Conservation (phyloP, 768 basidiomycete species). For the Lentinula detonsa region DNA sequence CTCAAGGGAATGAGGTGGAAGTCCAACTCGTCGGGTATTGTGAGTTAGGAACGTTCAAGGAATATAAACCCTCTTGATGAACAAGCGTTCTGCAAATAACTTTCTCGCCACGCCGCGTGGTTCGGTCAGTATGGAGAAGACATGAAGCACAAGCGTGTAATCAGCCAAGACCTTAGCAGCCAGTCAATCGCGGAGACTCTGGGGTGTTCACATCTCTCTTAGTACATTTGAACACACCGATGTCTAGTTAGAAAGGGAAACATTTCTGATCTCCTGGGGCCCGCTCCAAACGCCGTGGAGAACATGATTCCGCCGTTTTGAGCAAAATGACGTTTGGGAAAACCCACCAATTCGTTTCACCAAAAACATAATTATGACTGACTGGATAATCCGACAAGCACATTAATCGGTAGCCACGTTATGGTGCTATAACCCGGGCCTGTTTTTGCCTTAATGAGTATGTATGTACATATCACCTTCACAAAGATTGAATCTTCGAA, state of each 20-base stretch:
- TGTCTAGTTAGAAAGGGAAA: not conserved
- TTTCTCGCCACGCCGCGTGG: not conserved
- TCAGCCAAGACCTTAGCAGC: not conserved
- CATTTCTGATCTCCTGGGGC: not conserved
- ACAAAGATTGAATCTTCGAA: not conserved
- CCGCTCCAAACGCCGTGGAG: not conserved
- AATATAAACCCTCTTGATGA: not conserved
- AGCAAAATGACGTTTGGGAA: not conserved
- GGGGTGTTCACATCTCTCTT: not conserved
- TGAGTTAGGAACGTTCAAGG: not conserved
- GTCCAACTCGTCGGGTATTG: not conserved
- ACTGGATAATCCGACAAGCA: too few species aligned
- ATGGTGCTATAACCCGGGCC: not conserved
- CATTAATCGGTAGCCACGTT: too few species aligned
- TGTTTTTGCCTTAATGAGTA: not conserved
- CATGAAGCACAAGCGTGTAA: not conserved
- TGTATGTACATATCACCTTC: not conserved
- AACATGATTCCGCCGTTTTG: not conserved
- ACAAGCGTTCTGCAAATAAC: not conserved
- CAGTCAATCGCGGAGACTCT: not conserved
- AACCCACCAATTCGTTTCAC: not conserved
- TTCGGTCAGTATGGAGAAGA: not conserved
- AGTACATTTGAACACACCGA: not conserved
- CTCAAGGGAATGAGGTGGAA: not conserved
- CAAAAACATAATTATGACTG: not conserved